Base-by-base conservation (phyloP, 2,329 filamentous ascomycete species). In the Phaeosphaeriaceae sp. region DNA sequence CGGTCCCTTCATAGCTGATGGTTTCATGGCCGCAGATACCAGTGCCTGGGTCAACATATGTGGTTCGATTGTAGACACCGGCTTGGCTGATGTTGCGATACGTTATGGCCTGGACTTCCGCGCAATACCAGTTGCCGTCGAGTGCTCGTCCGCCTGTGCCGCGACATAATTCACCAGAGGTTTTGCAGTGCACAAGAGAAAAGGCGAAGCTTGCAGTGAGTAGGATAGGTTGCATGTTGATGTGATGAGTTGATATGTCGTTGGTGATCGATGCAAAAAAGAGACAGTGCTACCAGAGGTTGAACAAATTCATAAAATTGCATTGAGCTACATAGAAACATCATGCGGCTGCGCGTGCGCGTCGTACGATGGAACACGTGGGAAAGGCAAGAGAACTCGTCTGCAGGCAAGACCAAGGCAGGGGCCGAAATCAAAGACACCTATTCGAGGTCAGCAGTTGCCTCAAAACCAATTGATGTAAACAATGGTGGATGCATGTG, bases 41-140 rank as follows among this genome's bases (percentile, higher is more conserved):
- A 42, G 85, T 85, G 49, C 78, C 71, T 17, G 80, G 67, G 58
- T 85, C 80, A 86, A 93, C 91, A 53, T 71, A 68, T 24, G 82
- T 85, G 36, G 93, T 84, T 54, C 84, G 83, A 58, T 90, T 83
- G 80, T 91, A 93, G 46, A 78, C 80, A 41, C 90, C 89, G 45
- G 82, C 66, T 49, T 81, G 80, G 27, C 85, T 85, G 66, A 91
- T 83, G 54, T 86, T 86, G 57, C 78, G 77, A 76, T 92, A 93
- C n/a, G 85, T 84, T 75, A 93, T 89, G 49, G 87, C 85, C 56
- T 84, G 78, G 56, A 92, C 88, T 41, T 83, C 71, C 56, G 86
- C 82, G 76, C 89, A 91, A 78, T 89, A 91, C 79, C 78, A 88
- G 76, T 91, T 91, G 60, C 86, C 86, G 22, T 74, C 71, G 55